phyloP scores from a whole-genome alignment of 129 eudicot genomes.

The Mikania micrantha region DNA sequence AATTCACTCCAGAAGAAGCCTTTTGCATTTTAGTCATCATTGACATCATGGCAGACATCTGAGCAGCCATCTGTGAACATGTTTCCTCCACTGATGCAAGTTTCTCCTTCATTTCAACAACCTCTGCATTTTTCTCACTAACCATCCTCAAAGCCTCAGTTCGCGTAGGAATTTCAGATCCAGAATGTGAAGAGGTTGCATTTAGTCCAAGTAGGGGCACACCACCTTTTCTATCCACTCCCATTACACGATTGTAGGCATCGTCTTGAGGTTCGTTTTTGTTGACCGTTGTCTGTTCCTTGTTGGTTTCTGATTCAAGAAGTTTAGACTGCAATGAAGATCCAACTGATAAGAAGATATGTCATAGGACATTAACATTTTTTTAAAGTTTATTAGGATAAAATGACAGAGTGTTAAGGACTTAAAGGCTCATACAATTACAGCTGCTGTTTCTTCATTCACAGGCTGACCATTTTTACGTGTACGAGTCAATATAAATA shows the following conservation, averaged over 20 bases:
- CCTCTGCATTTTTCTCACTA: constrained; percentile 37
- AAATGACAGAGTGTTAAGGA: background rate
- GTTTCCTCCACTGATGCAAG: constrained; percentile 49
- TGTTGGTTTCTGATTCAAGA: constrained; percentile 24
- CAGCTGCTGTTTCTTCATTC: constrained; percentile 45
- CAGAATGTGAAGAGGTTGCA: constrained; percentile 18
- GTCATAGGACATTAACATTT: background rate
- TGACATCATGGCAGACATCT: constrained; percentile 49
- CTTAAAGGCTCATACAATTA: constrained; percentile 43
- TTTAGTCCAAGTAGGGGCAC: constrained; percentile 19
- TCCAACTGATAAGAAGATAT: constrained; percentile 2
- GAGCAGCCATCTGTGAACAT: constrained; percentile 52
- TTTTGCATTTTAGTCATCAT: constrained; percentile 44
- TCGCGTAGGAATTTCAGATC: constrained; percentile 25
- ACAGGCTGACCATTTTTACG: constrained; percentile 54
- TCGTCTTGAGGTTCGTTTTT: constrained; percentile 24
- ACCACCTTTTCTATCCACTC: constrained; percentile 24
- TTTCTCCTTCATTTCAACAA: constrained; percentile 43
- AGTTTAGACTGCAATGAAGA: constrained; percentile 37
- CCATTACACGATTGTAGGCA: constrained; percentile 29
- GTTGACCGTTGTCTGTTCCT: constrained; percentile 17
- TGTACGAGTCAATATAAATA: constrained; percentile 49
- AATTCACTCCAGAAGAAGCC: constrained; percentile 8
- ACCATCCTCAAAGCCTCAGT: constrained; percentile 43
- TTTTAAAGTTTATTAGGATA: background rate